Percentiles rank a stretch among this genome's conserved stretches.
phyloP scores from a whole-genome alignment of 225 moss, liverwort and hornwort species.

The Anthoceros angustus region DNA sequence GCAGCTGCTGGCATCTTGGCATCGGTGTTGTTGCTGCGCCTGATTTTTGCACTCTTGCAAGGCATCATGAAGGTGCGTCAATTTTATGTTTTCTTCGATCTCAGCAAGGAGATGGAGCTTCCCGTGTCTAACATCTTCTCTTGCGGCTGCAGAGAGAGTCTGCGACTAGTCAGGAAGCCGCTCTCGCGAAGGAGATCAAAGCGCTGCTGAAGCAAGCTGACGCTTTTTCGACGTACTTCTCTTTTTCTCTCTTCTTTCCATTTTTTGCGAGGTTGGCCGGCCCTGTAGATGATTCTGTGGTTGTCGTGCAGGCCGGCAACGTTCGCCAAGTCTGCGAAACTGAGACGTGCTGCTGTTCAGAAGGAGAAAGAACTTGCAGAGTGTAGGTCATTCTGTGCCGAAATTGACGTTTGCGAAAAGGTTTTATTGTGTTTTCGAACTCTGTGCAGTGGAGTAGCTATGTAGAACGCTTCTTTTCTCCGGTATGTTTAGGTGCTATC shows the following conservation, averaged over 20 bases:
- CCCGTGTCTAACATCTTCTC: no score
- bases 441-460: background rate
- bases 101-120: no score
- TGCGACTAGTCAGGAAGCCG: background rate
- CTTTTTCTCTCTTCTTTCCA: background rate
- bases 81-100: background rate
- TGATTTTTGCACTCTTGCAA: background rate
- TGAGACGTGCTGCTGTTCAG: background rate
- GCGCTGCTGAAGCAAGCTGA: background rate
- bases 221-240: background rate
- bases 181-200: background rate
- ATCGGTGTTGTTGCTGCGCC: background rate
- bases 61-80: background rate
- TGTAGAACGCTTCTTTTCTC: background rate
- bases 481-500: background rate
- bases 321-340: background rate
- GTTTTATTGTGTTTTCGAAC: background rate
- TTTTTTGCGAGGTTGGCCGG: background rate
- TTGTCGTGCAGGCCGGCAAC: background rate
- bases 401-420: background rate
- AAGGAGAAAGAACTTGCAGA: slow-evolving; percentile 4
- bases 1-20: background rate
- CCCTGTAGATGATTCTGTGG: background rate
- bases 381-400: background rate
- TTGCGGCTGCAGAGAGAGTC: background rate